Base-by-base conservation (phyloP, 495 filamentous ascomycete species). In the Margaritispora aquatica region DNA sequence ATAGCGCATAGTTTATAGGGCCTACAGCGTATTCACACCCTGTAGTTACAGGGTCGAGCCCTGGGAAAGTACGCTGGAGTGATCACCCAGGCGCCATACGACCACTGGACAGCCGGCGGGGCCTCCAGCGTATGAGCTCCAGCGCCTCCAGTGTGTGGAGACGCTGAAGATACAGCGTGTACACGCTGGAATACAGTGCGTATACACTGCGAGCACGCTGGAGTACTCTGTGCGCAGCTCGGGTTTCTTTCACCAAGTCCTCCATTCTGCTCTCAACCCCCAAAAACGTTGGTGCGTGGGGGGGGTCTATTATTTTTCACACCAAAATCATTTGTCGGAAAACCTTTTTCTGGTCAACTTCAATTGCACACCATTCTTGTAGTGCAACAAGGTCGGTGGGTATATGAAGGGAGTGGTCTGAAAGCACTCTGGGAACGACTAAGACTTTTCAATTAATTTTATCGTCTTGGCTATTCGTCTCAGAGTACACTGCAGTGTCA, bases 281-380 rank as follows among this genome's bases (percentile, higher is more conserved):
- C 5, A 34, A 34, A 34, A 34, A 34, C 13, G 5, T 47, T 47
- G 17, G 15, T 4, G 44, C 20, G 44, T 7, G 44, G 44, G 44
- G 44, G 44, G 44, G 44, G 44, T 47, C 44, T 22, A 52, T 22
- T 22, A 24, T 22, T 26, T 24, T 26, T 19, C 17, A 29, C 50
- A 27, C 50, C 22, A 52, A 52, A 52, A 27, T 27, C 9, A 27
- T 52, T 52, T 52, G 44, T 52, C 50, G 50, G 50, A 52, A 52
- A 52, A 52, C n/a, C 24, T 26, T 52, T 52, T 52, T 8, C 20
- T 24, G 50, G 44, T 19, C 50, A 52, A 29, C 19, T 22, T 27
- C 50, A 52, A 27, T 52, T 52, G 50, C 17, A 11, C 17, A 24
- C 50, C 24, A 4, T 9, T 52, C 27, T 20, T 13, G 23, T 27